Evolutionary conservation across 1,284 basidiomycete genomes (phyloP).

Genomic region (Leccinum solheimii): DNA sequence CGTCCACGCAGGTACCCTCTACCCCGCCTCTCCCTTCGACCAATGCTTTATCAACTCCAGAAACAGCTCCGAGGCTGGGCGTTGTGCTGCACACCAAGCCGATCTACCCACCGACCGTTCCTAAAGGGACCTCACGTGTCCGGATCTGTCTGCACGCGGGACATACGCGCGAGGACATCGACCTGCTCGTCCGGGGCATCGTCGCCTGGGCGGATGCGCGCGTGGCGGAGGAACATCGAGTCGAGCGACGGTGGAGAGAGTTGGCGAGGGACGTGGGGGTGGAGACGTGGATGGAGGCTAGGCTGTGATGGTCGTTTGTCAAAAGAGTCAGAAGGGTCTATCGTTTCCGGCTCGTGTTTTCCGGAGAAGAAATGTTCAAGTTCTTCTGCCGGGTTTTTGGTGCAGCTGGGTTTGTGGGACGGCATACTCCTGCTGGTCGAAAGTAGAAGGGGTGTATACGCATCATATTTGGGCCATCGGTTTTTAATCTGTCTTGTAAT

Average conservation of each 20-base stretch:
- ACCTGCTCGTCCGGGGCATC: conserved; percentile 51
- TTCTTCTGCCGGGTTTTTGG: neutral
- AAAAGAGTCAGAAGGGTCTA: neutral
- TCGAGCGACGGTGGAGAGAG: conserved; percentile 9
- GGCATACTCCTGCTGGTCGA: neutral
- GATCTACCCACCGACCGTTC: conserved; percentile 84
- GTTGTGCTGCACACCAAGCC: conserved; percentile 64
- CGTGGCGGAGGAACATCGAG: conserved; percentile 14
- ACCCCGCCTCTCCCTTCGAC: neutral
- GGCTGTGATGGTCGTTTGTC: conserved; percentile 13
- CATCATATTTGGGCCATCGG: neutral
- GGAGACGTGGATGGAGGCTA: conserved; percentile 31
- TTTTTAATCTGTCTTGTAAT: neutral
- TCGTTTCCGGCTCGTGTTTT: neutral
- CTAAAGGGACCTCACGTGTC: conserved; percentile 79
- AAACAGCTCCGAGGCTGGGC: neutral
- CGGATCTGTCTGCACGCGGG: conserved; percentile 81
- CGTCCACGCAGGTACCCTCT: neutral
- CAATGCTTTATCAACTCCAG: neutral
- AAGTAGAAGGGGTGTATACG: neutral
- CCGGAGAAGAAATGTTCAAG: neutral
- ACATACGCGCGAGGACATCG: conserved; percentile 67
- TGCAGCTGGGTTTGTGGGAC: neutral
- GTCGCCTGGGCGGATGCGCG: conserved; percentile 49
- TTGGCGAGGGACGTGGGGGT: conserved; percentile 21